Conservation (phyloP, 495 filamentous ascomycete species). For the Ramalina intermedia region DNA sequence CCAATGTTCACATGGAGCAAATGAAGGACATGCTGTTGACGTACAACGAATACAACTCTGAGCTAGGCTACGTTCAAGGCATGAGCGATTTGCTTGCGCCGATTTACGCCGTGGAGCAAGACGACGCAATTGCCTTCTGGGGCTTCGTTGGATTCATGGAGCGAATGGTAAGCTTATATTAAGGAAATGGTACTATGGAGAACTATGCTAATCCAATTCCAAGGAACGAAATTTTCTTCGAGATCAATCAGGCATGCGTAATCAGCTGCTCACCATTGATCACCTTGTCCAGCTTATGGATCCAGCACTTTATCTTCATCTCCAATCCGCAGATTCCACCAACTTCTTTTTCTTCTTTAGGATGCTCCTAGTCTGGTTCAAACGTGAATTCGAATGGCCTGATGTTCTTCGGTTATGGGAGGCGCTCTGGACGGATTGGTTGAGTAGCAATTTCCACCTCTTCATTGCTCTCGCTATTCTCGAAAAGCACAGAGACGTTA, state of each 20-base stretch:
- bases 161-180: conserved; percentile 50
- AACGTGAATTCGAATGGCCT: conserved; percentile 83
- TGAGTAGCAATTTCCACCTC: conserved; percentile 78
- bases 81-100: conserved; percentile 96
- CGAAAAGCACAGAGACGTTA: conserved; percentile 88
- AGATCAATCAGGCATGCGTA: conserved; percentile 89
- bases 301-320: conserved; percentile 79
- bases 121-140: conserved; percentile 95
- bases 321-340: conserved; percentile 78
- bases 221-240: conserved; percentile 90
- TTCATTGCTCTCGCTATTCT: conserved; percentile 89
- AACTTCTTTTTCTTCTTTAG: conserved; percentile 99
- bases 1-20: conserved; percentile 95
- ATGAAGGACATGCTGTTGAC: conserved; percentile 98
- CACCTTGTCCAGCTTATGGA: conserved; percentile 95
- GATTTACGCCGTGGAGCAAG: conserved; percentile 92
- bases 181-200: not conserved
- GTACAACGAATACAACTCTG: conserved; percentile 92
- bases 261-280: conserved; percentile 78
- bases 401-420: conserved; percentile 88
- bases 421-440: conserved; percentile 82
- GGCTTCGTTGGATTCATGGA: conserved; percentile 93
- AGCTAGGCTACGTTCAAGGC: conserved; percentile 91
- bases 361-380: conserved; percentile 97
- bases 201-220: not conserved